Base-by-base conservation (phyloP, 2,329 filamentous ascomycete species). In the Pseudopyricularia javanii region DNA sequence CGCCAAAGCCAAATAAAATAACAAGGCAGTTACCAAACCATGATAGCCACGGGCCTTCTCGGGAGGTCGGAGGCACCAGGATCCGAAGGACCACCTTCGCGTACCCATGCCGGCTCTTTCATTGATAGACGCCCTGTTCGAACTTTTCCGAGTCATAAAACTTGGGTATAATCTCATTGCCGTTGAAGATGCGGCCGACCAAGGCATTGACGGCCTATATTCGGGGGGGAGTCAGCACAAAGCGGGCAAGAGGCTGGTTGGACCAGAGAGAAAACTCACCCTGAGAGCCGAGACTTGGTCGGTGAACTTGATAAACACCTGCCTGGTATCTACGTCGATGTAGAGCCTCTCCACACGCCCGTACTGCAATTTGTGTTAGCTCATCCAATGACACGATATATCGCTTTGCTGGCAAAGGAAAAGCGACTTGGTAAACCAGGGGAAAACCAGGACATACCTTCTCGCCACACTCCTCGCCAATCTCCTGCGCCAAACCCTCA, bases 251-350 rank as follows among this genome's bases (percentile, higher is more conserved):
- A 47, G 12, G 4, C 28, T 9, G 4, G 28, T 30, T 30, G 28
- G 28, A 5, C 28, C 4, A 30, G 28, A 30, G 5, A 30, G 9
- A 6, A 43, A 45, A 77, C 83, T 71, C 74, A 91, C 88, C 60
- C 90, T 79, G 54, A 97, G 70, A 14, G 90, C 93, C 47, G 87
- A 93, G 52, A 97, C 74, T 61, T 85, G 80, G 59, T 86, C 86
- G 2, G 88, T 91, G 64, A 97, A 98, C 66, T 94, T 88, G 66
- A 98, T 89, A 66, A 95, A 97, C 4, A 98, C 93, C 52, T 82
- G 80, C 12, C 73, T 69, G 49, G 73, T 74, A 58, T 76, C 71
- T 47, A 81, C 73, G 62, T 88, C 81, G 54, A 96, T 83, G 62
- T 84, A 85, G 17, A 95, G 74, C 59, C 88, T 76, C 66, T 94